Evolutionary conservation across 23 red algal species (phyloP).

Genomic region (Pyropia haitanensis): DNA sequence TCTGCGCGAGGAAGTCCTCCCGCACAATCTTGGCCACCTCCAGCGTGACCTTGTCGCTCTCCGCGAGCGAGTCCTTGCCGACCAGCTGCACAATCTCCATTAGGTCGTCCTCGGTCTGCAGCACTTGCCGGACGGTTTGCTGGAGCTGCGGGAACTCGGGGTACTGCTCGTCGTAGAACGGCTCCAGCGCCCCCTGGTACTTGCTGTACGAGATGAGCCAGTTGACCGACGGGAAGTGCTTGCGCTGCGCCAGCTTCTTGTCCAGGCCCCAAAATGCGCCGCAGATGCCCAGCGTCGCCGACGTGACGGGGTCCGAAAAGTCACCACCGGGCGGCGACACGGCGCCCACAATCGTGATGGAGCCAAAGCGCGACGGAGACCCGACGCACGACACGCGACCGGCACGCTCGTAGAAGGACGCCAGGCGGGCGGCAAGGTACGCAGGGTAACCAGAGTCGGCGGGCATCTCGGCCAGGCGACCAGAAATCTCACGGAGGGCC

Average conservation of each 20-base stretch:
- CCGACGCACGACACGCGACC: slow-evolving; percentile 87
- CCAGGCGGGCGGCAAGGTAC: slow-evolving; percentile 95
- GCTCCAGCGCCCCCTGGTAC: slow-evolving; percentile 78
- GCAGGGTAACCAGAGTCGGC: slow-evolving; percentile 98
- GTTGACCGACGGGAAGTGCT: slow-evolving; percentile 98
- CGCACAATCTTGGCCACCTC: slow-evolving; percentile 91
- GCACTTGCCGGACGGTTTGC: slow-evolving; percentile 64
- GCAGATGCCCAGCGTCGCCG: slow-evolving; percentile 94
- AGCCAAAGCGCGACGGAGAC: slow-evolving; percentile 76
- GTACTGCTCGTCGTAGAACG: slow-evolving; percentile 76
- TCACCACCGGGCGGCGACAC: slow-evolving; percentile 97
- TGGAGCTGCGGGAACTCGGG: slow-evolving; percentile 80
- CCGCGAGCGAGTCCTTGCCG: slow-evolving; percentile 89
- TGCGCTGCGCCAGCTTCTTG: slow-evolving; percentile 95
- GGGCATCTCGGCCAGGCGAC: slow-evolving; percentile 98
- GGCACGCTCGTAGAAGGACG: slow-evolving; percentile 98
- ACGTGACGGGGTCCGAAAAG: slow-evolving; percentile 98
- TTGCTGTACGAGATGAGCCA: slow-evolving; percentile 92
- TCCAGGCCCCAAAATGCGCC: slow-evolving; percentile 99
- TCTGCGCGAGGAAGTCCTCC: slow-evolving; percentile 96
- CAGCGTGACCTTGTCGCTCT: slow-evolving; percentile 90
- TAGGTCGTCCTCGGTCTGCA: slow-evolving; percentile 96
- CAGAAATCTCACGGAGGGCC: slow-evolving; percentile 97
- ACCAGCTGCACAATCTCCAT: slow-evolving; percentile 99
- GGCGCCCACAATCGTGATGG: slow-evolving; percentile 97